Evolutionary conservation across 352 stramenopile species (phyloP).

Genomic region (Globisporangium polare): DNA sequence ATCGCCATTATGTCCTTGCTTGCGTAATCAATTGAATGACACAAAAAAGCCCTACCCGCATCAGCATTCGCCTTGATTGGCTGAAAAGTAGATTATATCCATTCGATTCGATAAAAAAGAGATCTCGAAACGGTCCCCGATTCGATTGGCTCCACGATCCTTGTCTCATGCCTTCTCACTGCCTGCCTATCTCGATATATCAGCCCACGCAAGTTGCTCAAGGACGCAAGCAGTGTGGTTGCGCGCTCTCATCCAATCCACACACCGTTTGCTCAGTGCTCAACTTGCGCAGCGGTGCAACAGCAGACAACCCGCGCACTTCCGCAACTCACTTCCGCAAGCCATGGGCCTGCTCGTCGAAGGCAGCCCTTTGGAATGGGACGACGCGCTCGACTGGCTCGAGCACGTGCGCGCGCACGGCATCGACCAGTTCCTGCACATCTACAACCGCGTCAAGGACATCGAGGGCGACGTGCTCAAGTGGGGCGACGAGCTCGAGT

Average conservation of each 20-base stretch:
- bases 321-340: no score
- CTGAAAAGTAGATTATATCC: not conserved
- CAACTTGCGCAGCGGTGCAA: slow-evolving; percentile 4
- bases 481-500: slow-evolving; percentile 99
- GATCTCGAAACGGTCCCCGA: not conserved
- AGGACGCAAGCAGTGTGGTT: not conserved
- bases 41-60: not conserved
- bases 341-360: slow-evolving; percentile 86
- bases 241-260: not conserved
- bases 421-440: slow-evolving; percentile 97
- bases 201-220: not conserved
- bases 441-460: slow-evolving; percentile 95
- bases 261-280: not conserved
- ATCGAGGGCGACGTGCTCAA: slow-evolving; percentile 94
- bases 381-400: slow-evolving; percentile 94
- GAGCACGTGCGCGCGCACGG: slow-evolving; percentile 94
- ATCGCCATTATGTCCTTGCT: no score
- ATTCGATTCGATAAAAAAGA: not conserved
- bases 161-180: not conserved
- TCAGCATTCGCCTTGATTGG: not conserved
- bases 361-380: slow-evolving; percentile 94
- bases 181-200: not conserved
- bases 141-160: not conserved
- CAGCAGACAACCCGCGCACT: no score
- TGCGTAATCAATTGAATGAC: not conserved